Conservation (phyloP, 768 basidiomycete genomes). For the Ramaria rubella region DNA sequence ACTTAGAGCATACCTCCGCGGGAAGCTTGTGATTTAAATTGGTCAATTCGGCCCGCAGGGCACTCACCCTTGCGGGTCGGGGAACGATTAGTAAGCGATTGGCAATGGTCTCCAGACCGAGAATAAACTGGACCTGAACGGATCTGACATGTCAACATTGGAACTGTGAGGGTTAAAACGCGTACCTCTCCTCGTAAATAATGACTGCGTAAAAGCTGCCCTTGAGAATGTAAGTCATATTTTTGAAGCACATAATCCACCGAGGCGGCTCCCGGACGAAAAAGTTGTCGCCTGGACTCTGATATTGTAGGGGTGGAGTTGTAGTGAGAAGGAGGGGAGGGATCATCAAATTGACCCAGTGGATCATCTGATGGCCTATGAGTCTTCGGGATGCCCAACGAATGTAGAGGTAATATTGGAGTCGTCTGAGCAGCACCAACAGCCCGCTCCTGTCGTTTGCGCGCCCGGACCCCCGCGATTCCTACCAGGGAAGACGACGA, state of each 20-base stretch:
- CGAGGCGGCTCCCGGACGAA: constrained; percentile 29
- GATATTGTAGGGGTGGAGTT: constrained; percentile 36
- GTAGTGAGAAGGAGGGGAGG: constrained; percentile 56
- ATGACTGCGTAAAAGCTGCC: constrained; percentile 72
- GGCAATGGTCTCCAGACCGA: constrained; percentile 86
- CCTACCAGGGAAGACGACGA: background rate
- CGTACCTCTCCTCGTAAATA: constrained; percentile 83
- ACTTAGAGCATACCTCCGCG: constrained; percentile 62
- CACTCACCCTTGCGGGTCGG: constrained; percentile 89
- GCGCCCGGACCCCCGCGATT: background rate
- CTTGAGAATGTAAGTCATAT: constrained; percentile 63
- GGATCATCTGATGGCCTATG: constrained; percentile 67
- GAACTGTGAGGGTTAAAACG: constrained; percentile 14
- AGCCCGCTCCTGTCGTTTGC: constrained; percentile 27
- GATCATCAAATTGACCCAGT: constrained; percentile 57
- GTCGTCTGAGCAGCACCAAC: constrained; percentile 64
- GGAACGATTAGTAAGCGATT: constrained; percentile 89
- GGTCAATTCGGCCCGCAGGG: constrained; percentile 93
- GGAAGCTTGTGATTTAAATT: constrained; percentile 93
- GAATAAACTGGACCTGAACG: constrained; percentile 75
- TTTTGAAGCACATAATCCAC: constrained; percentile 56
- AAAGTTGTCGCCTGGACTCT: constrained; percentile 30
- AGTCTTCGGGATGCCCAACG: constrained; percentile 13
- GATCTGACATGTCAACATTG: constrained; percentile 2
- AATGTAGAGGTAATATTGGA: constrained; percentile 57